Evolutionary conservation across 1,284 basidiomycete species (phyloP).

Genomic region (Wolfiporia cocos): DNA sequence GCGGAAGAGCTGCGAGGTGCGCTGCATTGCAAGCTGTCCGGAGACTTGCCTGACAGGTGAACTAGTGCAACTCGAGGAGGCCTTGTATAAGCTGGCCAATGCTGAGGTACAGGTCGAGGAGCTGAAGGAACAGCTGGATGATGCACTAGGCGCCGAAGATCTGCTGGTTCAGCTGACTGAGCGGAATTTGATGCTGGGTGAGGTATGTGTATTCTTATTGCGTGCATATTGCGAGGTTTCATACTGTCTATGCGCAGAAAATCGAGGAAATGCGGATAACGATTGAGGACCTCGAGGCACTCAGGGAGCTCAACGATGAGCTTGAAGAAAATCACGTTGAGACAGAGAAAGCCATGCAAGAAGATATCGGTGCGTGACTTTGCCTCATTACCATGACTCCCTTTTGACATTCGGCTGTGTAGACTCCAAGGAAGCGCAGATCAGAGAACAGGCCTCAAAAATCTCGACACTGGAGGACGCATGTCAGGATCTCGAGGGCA

Average conservation of each 20-base stretch:
- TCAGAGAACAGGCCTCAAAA: slow-evolving; percentile 63
- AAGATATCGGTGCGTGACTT: slow-evolving; percentile 69
- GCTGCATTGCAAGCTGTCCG: no score
- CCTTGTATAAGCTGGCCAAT: slow-evolving; percentile 75
- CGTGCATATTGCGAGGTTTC: not conserved
- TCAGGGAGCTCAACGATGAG: slow-evolving; percentile 96
- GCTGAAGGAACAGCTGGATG: slow-evolving; percentile 91
- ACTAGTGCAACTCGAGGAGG: slow-evolving; percentile 76
- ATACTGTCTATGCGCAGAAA: slow-evolving; percentile 46
- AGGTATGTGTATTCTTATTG: slow-evolving; percentile 40
- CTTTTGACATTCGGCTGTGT: not conserved
- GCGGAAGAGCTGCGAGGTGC: slow-evolving; percentile 70
- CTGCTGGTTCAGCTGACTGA: slow-evolving; percentile 95
- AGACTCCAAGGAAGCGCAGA: slow-evolving; percentile 70
- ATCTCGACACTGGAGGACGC: slow-evolving; percentile 69
- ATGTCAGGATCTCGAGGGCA: slow-evolving; percentile 81
- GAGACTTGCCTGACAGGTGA: no score
- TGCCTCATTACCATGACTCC: not conserved
- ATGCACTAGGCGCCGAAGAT: slow-evolving; percentile 93
- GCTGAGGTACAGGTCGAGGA: slow-evolving; percentile 91
- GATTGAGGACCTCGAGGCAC: slow-evolving; percentile 93
- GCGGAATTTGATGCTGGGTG: slow-evolving; percentile 85
- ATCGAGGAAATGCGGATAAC: slow-evolving; percentile 95
- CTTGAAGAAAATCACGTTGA: slow-evolving; percentile 96
- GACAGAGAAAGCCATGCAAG: slow-evolving; percentile 88